These are phyloP conservation scores for Amanita thiersii DNA, from an alignment of 768 basidiomycete genomes.

Conservation along the genomic window DNA sequence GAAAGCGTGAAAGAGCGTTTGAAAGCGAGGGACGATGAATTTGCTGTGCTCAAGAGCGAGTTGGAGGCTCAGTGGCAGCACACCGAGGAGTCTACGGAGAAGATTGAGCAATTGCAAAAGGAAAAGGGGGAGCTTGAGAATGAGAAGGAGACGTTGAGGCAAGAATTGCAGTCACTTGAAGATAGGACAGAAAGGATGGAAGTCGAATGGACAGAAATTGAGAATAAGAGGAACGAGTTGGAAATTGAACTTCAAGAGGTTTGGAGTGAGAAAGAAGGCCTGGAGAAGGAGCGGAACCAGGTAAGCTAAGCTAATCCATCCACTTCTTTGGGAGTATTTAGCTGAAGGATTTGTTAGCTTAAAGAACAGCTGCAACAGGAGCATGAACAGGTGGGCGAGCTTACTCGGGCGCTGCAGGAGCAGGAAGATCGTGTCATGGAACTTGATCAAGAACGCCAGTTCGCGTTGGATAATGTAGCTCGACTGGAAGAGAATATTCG, in stretches of 20 bases:
- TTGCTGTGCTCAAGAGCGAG: constrained; percentile 46
- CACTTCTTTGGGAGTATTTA: neutral
- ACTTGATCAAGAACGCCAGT: constrained; percentile 49
- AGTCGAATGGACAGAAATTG: constrained; percentile 45
- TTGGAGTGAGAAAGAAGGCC: constrained; percentile 40
- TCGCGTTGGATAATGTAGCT: constrained; percentile 41
- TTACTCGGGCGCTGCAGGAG: constrained; percentile 42
- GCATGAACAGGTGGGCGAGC: constrained; percentile 40
- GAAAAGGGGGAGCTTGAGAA: constrained; percentile 26
- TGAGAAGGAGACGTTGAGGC: constrained; percentile 31
- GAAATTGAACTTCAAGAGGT: constrained; percentile 49
- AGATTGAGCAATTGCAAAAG: constrained; percentile 29
- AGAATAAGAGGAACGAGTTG: constrained; percentile 46
- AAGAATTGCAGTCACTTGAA: constrained; percentile 34
- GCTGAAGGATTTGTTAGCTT: constrained; percentile 26
- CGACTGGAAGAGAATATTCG: constrained; percentile 51
- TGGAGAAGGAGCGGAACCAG: constrained; percentile 50
- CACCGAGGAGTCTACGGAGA: constrained; percentile 49
- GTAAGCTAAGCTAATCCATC: constrained; percentile 23
- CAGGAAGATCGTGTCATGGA: constrained; percentile 42
- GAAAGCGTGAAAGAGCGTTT: constrained; percentile 31
- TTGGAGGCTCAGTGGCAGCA: constrained; percentile 66
- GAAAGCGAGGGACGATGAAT: constrained; percentile 35
- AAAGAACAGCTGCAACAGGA: constrained; percentile 44
- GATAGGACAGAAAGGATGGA: constrained; percentile 39